These are phyloP conservation scores for Carpinus viminea DNA, from an alignment of 306 rosid genomes.

Conservation along the genomic window DNA sequence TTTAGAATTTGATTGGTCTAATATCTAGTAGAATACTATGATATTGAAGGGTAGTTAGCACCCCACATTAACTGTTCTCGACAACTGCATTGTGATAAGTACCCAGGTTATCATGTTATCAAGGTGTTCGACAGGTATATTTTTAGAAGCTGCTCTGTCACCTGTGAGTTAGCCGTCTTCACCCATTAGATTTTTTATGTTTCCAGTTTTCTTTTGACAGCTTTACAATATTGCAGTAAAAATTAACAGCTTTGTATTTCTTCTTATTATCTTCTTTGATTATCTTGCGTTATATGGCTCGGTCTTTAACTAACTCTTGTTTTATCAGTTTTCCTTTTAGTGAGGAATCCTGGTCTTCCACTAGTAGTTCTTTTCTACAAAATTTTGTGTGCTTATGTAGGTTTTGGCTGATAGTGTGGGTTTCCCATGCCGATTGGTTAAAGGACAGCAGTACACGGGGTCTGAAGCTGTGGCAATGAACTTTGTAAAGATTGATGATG, in stretches of 20 bases:
- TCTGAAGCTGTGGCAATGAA: conserved; percentile 84
- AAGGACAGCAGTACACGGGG: conserved; percentile 84
- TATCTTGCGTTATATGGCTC: background rate
- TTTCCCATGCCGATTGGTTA: conserved; percentile 86
- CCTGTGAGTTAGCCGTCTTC: background rate
- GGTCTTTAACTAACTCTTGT: conserved; percentile 7
- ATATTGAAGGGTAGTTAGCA: background rate
- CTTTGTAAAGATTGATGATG: conserved; percentile 79
- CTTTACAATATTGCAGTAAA: background rate
- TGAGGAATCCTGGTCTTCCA: conserved; percentile 7
- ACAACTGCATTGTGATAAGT: background rate
- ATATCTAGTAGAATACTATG: background rate
- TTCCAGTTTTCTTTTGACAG: background rate
- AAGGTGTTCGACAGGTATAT: background rate
- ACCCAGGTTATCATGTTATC: background rate
- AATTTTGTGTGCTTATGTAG: conserved; percentile 37
- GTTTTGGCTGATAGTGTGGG: conserved; percentile 91
- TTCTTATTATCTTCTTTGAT: background rate
- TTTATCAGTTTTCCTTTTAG: background rate
- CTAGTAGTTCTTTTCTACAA: conserved; percentile 11
- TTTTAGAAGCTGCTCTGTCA: background rate
- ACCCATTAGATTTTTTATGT: background rate
- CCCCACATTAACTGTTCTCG: background rate
- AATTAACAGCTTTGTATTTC: background rate
- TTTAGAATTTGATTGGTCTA: background rate